Percentiles rank a stretch among this genome's conserved stretches.
phyloP scores from a whole-genome alignment of 805 yeast species.

The Candida michaelii region DNA sequence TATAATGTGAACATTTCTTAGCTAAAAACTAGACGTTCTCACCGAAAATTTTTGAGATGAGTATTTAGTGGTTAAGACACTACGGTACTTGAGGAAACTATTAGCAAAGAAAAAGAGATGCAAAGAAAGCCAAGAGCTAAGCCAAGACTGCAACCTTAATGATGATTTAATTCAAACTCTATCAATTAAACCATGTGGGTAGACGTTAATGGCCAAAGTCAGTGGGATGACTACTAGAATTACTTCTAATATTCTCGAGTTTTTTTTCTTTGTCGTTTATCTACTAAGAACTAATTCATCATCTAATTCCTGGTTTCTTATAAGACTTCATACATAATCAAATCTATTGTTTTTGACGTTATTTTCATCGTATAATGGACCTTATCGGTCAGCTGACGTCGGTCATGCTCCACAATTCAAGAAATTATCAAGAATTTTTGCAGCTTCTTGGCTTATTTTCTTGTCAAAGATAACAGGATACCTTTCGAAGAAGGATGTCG shows the following conservation, averaged over 20 bases:
- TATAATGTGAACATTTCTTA: no score
- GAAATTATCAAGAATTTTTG: not conserved
- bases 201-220: no score
- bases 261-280: no score
- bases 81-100: not conserved
- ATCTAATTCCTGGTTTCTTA: no score
- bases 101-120: not conserved
- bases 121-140: not conserved
- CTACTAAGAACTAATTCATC: no score
- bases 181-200: not conserved
- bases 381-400: not conserved
- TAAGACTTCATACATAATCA: no score
- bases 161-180: not conserved
- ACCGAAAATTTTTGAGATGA: not conserved
- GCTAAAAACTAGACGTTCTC: no score
- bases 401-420: not conserved
- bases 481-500: no score
- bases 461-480: not conserved
- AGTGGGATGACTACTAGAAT: no score
- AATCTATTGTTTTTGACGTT: not conserved
- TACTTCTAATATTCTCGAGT: no score
- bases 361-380: not conserved
- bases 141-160: not conserved
- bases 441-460: slow-evolving; percentile 5
- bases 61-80: not conserved